phyloP scores from a whole-genome alignment of 805 yeast species.

The Wickerhamiella parazyma region DNA sequence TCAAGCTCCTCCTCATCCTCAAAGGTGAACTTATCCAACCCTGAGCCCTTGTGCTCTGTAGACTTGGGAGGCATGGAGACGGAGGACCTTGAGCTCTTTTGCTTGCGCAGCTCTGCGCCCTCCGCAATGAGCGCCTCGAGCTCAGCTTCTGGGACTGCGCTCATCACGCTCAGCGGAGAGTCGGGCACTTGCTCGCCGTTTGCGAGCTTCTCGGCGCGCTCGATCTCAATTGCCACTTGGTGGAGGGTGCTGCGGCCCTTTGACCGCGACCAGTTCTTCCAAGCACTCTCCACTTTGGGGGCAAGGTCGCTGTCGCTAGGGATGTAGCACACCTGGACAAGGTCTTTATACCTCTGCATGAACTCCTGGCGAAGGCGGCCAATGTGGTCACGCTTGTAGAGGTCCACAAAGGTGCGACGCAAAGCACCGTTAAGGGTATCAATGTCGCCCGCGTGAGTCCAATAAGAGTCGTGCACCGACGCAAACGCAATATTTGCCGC shows the following conservation, averaged over 20 bases:
- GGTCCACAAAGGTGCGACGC: slow-evolving; percentile 63
- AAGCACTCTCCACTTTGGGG: slow-evolving; percentile 32
- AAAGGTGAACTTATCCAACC: slow-evolving; percentile 22
- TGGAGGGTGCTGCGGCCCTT: slow-evolving; percentile 40
- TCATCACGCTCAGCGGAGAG: slow-evolving; percentile 52
- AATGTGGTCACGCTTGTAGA: slow-evolving; percentile 65
- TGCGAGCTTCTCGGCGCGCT: slow-evolving; percentile 41
- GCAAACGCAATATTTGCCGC: slow-evolving; percentile 61
- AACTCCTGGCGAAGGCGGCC: slow-evolving; percentile 63
- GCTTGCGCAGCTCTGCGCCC: slow-evolving; percentile 10
- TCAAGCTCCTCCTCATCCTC: slow-evolving; percentile 23
- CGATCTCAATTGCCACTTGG: slow-evolving; percentile 58
- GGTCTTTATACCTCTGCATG: slow-evolving; percentile 61
- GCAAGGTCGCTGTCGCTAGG: slow-evolving; percentile 41
- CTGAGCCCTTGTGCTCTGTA: slow-evolving; percentile 25
- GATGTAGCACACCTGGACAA: slow-evolving; percentile 46
- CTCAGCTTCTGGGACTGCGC: slow-evolving; percentile 18
- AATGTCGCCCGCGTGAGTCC: slow-evolving; percentile 91
- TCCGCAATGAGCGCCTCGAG: slow-evolving; percentile 24
- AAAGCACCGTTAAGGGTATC: slow-evolving; percentile 53
- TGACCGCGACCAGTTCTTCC: slow-evolving; percentile 21
- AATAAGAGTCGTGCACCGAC: slow-evolving; percentile 92
- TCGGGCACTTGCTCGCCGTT: slow-evolving; percentile 30
- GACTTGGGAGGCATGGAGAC: slow-evolving; percentile 13
- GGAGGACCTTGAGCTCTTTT: slow-evolving; percentile 1